Base-by-base conservation (phyloP, 495 filamentous ascomycete genomes). In the Podospora sp. region DNA sequence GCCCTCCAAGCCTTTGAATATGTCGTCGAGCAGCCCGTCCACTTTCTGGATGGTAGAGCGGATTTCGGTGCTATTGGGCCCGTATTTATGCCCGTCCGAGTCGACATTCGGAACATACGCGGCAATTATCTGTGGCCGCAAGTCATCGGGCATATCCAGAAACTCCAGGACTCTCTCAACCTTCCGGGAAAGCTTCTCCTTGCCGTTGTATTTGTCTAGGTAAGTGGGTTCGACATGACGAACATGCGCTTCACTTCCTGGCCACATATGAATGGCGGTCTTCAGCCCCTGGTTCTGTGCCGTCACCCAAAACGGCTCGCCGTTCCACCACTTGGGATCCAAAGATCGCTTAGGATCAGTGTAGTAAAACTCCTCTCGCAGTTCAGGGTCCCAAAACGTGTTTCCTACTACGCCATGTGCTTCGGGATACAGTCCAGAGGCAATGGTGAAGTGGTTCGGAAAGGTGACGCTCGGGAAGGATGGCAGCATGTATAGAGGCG, bases 381-480 rank as follows among this genome's bases (percentile, higher is more conserved):
- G 67, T 0, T 81, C 79, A 0, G 92, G 92, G 71, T 97, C 94
- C 88, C 89, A 98, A 73, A 99, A 99, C 0, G 86, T 91, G 69
- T 99, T 99, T 1, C 92, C 92, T 0, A 99, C 94, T 6, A 99
- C 83, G 0, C 95, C 95, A 77, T 99, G 95, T 58, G 88, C 89
- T 73, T 98, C 95, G 0, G 95, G 95, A 74, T 97, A 91, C 24
- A 99, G 77, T 0, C 95, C 95, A 0, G 95, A 98, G 3, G 91
- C 92, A 35, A 99, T 83, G 0, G 95, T 98, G 79, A 92, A 97
- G 73, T 99, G 95, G 75, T 99, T 99, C 49, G 95, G 95, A 73
- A 99, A 99, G 2, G 95, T 99, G 24, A 99, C 92, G 63, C 91
- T 94, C 0, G 95, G 95, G 73, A 99, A 99, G 67, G 91, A 92